A percentile compares a stretch with the other conserved stretches of the same genome.
phyloP scores from a whole-genome alignment of 75 land plant genomes.

The Chamaecyparis obtusa region DNA sequence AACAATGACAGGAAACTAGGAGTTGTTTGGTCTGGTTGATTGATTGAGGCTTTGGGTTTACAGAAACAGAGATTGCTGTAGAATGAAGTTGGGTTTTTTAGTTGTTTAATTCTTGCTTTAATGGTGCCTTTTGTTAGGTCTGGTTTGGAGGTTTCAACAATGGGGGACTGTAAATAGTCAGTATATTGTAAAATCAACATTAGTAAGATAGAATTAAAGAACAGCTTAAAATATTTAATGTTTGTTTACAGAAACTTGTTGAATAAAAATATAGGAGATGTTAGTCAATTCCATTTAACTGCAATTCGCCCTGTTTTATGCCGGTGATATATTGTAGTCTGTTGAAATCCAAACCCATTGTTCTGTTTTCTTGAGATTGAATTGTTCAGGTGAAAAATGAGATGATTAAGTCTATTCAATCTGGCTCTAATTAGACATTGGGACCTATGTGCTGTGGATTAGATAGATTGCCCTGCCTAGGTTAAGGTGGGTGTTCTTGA shows the following conservation, averaged over 20 bases:
- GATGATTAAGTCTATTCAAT: background rate
- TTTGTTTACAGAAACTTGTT: too few species aligned
- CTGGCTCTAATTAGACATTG: background rate
- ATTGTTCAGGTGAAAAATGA: background rate
- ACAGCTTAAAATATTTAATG: too few species aligned
- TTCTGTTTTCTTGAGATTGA: too few species aligned
- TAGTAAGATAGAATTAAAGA: too few species aligned
- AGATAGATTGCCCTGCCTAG: background rate
- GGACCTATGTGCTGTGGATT: background rate
- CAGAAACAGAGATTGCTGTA: background rate
- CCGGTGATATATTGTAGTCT: background rate
- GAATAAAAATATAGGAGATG: too few species aligned
- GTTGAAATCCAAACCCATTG: background rate
- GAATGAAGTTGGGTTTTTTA: background rate
- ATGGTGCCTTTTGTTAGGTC: background rate
- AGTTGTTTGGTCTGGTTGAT: background rate
- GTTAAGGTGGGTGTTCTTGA: background rate
- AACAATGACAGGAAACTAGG: background rate
- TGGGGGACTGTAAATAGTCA: background rate
- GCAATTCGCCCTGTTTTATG: background rate
- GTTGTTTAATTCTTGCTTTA: background rate
- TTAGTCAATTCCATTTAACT: background rate
- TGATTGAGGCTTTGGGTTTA: background rate
- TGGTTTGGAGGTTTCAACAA: background rate
- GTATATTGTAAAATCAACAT: background rate